These are phyloP conservation scores for Raffaelea albimanens DNA, from an alignment of 2,329 filamentous ascomycete genomes.

Conservation along the genomic window DNA sequence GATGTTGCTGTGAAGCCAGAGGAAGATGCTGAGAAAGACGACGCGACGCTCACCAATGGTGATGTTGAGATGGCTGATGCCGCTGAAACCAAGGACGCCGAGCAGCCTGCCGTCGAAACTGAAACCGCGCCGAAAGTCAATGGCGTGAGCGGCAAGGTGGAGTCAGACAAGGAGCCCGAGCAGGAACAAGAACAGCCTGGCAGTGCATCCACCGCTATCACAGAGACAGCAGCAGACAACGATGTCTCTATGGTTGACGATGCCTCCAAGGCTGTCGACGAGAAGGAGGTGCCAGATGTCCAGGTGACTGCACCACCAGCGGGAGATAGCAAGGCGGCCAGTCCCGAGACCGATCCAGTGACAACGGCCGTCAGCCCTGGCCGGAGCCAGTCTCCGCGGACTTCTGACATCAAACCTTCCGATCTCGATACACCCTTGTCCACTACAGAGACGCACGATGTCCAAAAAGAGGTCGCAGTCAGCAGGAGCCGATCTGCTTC, in stretches of 20 bases:
- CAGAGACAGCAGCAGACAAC: constrained; percentile 1
- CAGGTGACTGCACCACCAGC: constrained; percentile 16
- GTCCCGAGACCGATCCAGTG: constrained; percentile 31
- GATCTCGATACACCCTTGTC: constrained; percentile 33
- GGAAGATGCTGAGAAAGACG: constrained; percentile 25
- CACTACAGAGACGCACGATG: constrained; percentile 22
- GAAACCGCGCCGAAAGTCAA: not conserved
- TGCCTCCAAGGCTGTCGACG: constrained; percentile 1
- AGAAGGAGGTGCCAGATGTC: constrained; percentile 15
- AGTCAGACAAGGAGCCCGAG: too few species aligned
- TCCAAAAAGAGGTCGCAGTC: constrained; percentile 18
- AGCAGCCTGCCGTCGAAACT: not conserved
- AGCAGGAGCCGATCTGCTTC: constrained; percentile 24
- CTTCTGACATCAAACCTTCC: constrained; percentile 41
- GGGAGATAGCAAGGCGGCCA: constrained; percentile 21
- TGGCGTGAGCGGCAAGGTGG: constrained; percentile 18
- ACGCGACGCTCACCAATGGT: constrained; percentile 11
- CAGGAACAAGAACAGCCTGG: not conserved
- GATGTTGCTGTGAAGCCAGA: constrained; percentile 17
- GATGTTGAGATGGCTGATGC: constrained; percentile 27
- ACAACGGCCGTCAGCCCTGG: constrained; percentile 34
- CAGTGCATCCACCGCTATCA: not conserved
- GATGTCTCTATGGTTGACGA: constrained; percentile 19
- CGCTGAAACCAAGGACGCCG: not conserved
- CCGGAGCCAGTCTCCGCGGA: constrained; percentile 36